Evolutionary conservation across 345 rosid genomes (phyloP), one percentile per base, ranked within the genome.

Genomic region (Eucalyptus coolabah): DNA sequence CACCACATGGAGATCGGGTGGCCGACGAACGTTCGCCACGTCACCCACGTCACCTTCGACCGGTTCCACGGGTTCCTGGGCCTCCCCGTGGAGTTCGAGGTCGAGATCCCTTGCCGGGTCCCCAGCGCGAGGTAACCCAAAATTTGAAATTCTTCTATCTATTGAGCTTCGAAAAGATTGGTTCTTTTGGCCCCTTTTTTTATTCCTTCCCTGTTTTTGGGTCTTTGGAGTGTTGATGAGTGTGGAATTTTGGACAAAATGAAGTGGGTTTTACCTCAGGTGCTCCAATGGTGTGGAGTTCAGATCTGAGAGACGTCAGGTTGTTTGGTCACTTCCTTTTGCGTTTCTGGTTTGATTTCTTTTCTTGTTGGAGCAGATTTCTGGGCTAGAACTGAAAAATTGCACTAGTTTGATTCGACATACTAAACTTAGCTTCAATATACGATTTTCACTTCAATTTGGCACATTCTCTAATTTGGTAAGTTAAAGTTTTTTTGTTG

Each of bases 1-100:
- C 54, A 87, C 47, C 60, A 69, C 94, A 94, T 97, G 98, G 99
- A 97, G 89, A 98, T 97, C 65, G 96, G 99, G 28, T 96, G 97
- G 97, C 99, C 99, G 8, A 98, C 99, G 14, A 95, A 98, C 87
- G 99, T 97, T 56, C 93, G 95, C 21, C 99, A 98, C 89, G 93
- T 96, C 14, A 94, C 99, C 86, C 99, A 98, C 87, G 99, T 98
- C 7, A 98, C 99, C 4, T 98, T 98, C 81, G 99, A 98, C 90
- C 95, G 99, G 24, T 98, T 98, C 93, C 94, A 96, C 87, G 99
- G 99, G 21, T 98, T 98, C 88, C 91, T 95, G 37, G 99, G 99
- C 90, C 95, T 98, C 42, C 99, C 99, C 8, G 98, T 94, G 32
- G 99, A 98, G 95, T 95, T 98, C 89, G 95, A 97, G 91, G 96